Base-by-base conservation (phyloP, 208 protist genomes). In the Trypanosoma theileri region DNA sequence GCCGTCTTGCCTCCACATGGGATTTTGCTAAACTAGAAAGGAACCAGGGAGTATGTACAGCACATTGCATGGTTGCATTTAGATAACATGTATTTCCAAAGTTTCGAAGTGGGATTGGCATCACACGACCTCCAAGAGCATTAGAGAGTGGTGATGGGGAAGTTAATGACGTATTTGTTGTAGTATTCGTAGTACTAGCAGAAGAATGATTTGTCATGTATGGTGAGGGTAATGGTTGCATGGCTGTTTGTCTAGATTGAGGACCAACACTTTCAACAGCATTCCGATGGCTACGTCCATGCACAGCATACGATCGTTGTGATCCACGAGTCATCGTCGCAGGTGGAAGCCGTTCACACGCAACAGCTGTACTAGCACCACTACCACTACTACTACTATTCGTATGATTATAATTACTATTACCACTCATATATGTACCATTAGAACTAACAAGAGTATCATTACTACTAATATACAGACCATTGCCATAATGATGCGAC, bases 41-140 rank as follows among this genome's bases (percentile, higher is more conserved):
- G 8, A 95, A 68, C n/a, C 66, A 48, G 3, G 86, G 86, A 0
- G 79, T 83, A 44, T 83, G 75, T 45, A 92, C 72, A 13, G 98
- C 69, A 66, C 95, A 98, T 81, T 99, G 98, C 63, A 99, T 52
- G 0, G 85, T 73, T 4, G 93, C 89, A 84, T 98, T 99, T 73
- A 99, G 88, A 77, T 98, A 99, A 74, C 98, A 99, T 22, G 97
- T 99, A 56, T 97, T 97, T 17, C 96, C 95, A 50, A 98, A 85
- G 71, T 97, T 98, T 24, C 69, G 75, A 26, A 98, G 56, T 11
- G 80, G 80, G 1, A 77, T n/a, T 2, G 90, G 90, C 3, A 45
- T 4, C 0, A 17, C 4, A 11, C 22, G 0, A 10, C 22, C 22
- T 24, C 9, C 1, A 7, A 26, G 12, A 35, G 4, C 24, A 12